Percentiles rank a stretch among this genome's conserved stretches.
Conservation (phyloP, 2,329 filamentous ascomycete species). For the Lachnellula hyalina region DNA sequence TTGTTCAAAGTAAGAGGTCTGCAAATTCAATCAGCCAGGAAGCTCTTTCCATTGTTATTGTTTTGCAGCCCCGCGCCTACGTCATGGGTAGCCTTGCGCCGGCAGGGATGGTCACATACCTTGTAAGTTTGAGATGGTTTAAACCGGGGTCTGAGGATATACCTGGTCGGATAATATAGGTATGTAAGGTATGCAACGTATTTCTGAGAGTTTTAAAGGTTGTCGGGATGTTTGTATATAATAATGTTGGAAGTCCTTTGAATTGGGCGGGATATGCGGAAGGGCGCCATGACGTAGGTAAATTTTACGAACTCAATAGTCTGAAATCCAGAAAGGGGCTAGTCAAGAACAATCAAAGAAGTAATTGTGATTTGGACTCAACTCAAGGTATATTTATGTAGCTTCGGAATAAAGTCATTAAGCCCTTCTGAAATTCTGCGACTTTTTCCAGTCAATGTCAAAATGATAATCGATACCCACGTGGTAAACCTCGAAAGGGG, state of each 20-base stretch:
- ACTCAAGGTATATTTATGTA: too few relatives aligned
- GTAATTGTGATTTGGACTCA: too few relatives aligned
- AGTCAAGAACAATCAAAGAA: too few relatives aligned
- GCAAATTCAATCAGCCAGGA: conserved; percentile 4
- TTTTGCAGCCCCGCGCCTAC: conserved; percentile 3
- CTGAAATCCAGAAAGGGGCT: too few relatives aligned
- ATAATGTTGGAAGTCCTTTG: not conserved
- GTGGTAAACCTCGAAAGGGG: too few relatives aligned
- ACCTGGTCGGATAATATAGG: not conserved
- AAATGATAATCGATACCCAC: too few relatives aligned
- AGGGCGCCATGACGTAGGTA: too few relatives aligned
- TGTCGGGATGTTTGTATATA: conserved; percentile 1
- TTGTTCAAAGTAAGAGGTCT: conserved; percentile 4
- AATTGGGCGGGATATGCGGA: too few relatives aligned
- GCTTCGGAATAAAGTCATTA: too few relatives aligned
- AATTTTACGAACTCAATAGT: too few relatives aligned
- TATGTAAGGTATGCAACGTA: not conserved
- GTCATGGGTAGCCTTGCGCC: conserved; percentile 6
- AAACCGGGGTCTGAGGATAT: conserved; percentile 11
- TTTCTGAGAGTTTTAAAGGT: conserved; percentile 3
- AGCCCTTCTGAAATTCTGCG: too few relatives aligned
- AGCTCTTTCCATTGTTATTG: conserved; percentile 17
- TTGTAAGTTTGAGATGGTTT: not conserved
- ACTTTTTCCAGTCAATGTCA: too few relatives aligned
- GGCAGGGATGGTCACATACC: not conserved